Conservation (phyloP, 2,329 filamentous ascomycete genomes). For the Diaporthe velutina region DNA sequence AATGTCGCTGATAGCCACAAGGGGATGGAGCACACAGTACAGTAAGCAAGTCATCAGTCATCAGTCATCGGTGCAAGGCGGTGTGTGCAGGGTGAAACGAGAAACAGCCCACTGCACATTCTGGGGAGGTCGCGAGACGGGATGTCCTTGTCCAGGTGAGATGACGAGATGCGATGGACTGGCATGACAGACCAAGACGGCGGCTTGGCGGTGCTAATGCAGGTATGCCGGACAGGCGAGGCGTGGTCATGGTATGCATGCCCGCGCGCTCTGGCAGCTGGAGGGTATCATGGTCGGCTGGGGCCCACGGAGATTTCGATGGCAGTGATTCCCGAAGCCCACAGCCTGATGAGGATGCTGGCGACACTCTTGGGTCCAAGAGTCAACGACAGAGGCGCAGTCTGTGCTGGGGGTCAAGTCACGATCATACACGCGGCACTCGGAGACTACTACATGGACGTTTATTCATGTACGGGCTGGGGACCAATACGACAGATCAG, state of each 20-base stretch:
- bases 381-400: not conserved
- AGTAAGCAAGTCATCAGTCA: slow-evolving; percentile 13
- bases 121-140: not conserved
- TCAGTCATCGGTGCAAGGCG: slow-evolving; percentile 15
- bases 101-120: slow-evolving; percentile 5
- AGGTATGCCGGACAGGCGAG: slow-evolving; percentile 10
- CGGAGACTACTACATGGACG: not conserved
- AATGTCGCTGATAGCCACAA: not conserved
- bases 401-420: slow-evolving; percentile 13
- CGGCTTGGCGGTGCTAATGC: slow-evolving; percentile 28
- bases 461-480: not conserved
- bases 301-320: not conserved
- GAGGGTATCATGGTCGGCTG: not conserved
- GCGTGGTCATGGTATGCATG: not conserved
- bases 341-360: not conserved
- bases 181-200: slow-evolving; percentile 15
- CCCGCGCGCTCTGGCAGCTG: not conserved
- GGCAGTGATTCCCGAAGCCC: not conserved
- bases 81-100: slow-evolving; percentile 27
- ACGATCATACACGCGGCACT: not conserved
- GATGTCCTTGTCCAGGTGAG: slow-evolving; percentile 25
- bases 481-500: slow-evolving; percentile 5
- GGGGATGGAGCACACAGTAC: not conserved
- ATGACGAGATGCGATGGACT: slow-evolving; percentile 15
- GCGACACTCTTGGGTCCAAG: not conserved